These are phyloP conservation scores for Dendrostoma leiphaemia DNA, from an alignment of 2,329 filamentous ascomycete genomes.

Conservation along the genomic window DNA sequence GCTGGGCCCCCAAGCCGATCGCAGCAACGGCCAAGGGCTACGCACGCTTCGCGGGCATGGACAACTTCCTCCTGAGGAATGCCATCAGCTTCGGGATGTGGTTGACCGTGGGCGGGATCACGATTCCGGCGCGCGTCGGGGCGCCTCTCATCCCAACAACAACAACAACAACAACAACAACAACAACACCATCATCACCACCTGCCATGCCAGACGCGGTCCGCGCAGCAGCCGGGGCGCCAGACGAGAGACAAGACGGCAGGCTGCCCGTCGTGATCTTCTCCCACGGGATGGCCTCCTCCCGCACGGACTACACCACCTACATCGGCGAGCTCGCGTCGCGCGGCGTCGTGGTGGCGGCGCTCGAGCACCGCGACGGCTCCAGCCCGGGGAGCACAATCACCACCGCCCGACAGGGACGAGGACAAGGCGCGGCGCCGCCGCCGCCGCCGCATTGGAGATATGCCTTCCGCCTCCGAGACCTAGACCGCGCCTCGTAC, in stretches of 20 bases:
- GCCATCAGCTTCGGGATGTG: conserved; percentile 5
- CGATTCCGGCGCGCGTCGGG: conserved; percentile 12
- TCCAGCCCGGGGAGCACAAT: conserved; percentile 46
- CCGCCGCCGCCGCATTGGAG: conserved; percentile 20
- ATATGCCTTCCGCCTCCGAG: conserved; percentile 6
- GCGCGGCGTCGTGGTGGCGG: conserved; percentile 47
- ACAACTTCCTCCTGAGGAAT: conserved; percentile 12
- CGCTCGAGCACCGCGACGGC: conserved; percentile 52
- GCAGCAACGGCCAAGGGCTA: conserved; percentile 14
- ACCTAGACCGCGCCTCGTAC: conserved; percentile 8
- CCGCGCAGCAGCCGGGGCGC: too few relatives aligned
- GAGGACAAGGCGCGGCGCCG: conserved; percentile 24
- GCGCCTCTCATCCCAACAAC: conserved; percentile 9
- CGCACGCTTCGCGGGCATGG: conserved; percentile 10
- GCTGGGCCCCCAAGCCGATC: conserved; percentile 16
- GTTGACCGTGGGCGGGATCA: conserved; percentile 10
- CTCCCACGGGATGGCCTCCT: conserved; percentile 51
- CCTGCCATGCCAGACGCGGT: too few relatives aligned
- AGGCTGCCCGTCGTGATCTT: conserved; percentile 47
- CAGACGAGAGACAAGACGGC: conserved; percentile 13
- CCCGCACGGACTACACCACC: conserved; percentile 50
- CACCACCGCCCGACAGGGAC: conserved; percentile 28
- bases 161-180: background rate
- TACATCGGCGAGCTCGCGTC: conserved; percentile 49
- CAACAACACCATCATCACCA: background rate